Percentiles rank a stretch among this genome's conserved stretches.
Evolutionary conservation across 108 stramenopile genomes (phyloP).

Genomic region (Aurantiochytrium sp.): DNA sequence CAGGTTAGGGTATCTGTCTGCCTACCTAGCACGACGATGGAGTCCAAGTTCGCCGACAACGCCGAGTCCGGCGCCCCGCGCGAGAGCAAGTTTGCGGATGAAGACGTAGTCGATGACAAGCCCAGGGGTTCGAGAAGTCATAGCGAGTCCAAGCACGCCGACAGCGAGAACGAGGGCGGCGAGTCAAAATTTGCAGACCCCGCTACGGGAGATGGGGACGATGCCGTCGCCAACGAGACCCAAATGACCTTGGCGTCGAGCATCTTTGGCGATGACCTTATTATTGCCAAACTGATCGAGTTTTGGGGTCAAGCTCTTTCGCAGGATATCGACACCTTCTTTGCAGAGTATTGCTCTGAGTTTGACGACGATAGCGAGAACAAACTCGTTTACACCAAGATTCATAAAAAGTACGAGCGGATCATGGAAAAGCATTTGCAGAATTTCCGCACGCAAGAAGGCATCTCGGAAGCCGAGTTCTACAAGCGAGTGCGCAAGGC

Average conservation of each 20-base stretch:
- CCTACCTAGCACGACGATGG: not conserved
- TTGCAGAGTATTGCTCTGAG: not conserved
- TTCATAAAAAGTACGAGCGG: not conserved
- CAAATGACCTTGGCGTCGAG: not conserved
- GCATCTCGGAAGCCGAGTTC: not conserved
- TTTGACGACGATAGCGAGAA: not conserved
- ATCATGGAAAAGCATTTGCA: not conserved
- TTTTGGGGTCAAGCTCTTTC: not conserved
- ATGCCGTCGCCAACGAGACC: not conserved
- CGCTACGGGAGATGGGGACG: not conserved
- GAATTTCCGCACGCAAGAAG: not conserved
- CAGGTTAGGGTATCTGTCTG: too few species aligned
- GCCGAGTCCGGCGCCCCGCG: not conserved
- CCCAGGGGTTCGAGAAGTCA: not conserved
- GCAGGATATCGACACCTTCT: not conserved
- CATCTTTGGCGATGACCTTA: not conserved
- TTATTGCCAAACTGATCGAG: not conserved
- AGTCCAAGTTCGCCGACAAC: constrained; percentile 1
- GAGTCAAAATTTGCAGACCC: not conserved
- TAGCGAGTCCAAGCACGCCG: not conserved
- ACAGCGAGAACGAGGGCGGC: not conserved
- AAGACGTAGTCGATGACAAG: not conserved
- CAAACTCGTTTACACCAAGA: constrained; percentile 1
- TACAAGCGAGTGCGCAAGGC: not conserved
- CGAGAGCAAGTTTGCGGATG: constrained; percentile 16